phyloP scores from a whole-genome alignment of 441 rosid genomes.

The California macrophylla region DNA sequence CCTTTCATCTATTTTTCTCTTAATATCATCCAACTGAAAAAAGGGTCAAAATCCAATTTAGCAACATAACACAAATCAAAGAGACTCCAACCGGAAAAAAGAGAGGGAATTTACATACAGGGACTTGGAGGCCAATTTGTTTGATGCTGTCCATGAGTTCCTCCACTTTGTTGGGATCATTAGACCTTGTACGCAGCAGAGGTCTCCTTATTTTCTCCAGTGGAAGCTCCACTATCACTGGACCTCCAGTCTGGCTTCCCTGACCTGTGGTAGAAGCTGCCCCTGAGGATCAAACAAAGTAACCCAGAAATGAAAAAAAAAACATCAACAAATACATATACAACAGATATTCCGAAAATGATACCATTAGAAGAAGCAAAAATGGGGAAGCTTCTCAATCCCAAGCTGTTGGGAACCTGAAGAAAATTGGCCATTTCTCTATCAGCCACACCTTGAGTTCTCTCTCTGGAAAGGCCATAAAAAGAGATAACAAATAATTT shows the following conservation, averaged over 20 bases:
- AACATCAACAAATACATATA: background rate
- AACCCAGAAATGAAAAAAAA: background rate
- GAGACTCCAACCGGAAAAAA: background rate
- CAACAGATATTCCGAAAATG: background rate
- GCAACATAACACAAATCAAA: no score
- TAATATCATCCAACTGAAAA: no score
- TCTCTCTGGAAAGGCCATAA: background rate
- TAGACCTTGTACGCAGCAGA: slow-evolving; percentile 65
- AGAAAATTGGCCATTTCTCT: slow-evolving; percentile 46
- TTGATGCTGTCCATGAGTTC: slow-evolving; percentile 78
- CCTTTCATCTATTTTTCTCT: no score
- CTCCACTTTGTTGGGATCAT: slow-evolving; percentile 68
- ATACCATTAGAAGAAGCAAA: slow-evolving; percentile 60
- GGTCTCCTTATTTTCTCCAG: slow-evolving; percentile 64
- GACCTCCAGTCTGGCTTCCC: slow-evolving; percentile 31
- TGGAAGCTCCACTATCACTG: slow-evolving; percentile 57
- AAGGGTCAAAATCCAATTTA: no score
- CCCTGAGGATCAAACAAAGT: background rate
- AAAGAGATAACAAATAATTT: background rate
- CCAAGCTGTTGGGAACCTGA: slow-evolving; percentile 29
- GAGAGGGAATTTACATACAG: slow-evolving; percentile 28
- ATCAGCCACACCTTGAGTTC: background rate
- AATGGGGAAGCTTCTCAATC: slow-evolving; percentile 35
- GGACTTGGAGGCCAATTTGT: slow-evolving; percentile 83
- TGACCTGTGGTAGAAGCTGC: background rate